phyloP scores from a whole-genome alignment of 768 basidiomycete species.

The Boletus rubropictus region DNA sequence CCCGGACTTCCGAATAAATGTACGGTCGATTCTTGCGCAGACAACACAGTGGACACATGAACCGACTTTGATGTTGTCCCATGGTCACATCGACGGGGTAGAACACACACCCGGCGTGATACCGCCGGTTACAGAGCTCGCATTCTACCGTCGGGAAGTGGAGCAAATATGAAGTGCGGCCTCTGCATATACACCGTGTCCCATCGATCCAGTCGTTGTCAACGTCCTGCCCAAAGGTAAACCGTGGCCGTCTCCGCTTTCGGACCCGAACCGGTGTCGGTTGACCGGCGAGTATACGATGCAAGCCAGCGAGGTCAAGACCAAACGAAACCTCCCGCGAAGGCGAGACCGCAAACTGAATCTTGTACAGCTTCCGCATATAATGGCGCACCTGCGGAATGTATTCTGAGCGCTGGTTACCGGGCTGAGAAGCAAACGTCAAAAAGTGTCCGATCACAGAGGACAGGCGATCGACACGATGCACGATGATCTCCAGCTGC shows the following conservation, averaged over 20 bases:
- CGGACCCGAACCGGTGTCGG: slow-evolving; percentile 43
- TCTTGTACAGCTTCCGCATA: slow-evolving; percentile 86
- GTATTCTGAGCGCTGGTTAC: slow-evolving; percentile 70
- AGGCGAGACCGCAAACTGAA: slow-evolving; percentile 83
- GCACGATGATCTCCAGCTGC: slow-evolving; percentile 73
- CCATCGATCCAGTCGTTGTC: slow-evolving; percentile 70
- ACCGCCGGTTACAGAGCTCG: slow-evolving; percentile 56
- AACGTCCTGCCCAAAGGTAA: slow-evolving; percentile 71
- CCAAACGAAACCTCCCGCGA: slow-evolving; percentile 78
- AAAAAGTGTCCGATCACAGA: slow-evolving; percentile 76
- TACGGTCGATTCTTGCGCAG: slow-evolving; percentile 68
- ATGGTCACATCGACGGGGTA: slow-evolving; percentile 45
- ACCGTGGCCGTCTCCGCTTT: slow-evolving; percentile 57
- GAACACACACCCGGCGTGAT: slow-evolving; percentile 75
- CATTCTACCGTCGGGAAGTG: slow-evolving; percentile 63
- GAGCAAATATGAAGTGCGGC: slow-evolving; percentile 54
- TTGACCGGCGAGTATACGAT: slow-evolving; percentile 71
- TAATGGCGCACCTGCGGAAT: slow-evolving; percentile 83
- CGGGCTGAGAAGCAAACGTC: slow-evolving; percentile 59
- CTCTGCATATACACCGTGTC: slow-evolving; percentile 78
- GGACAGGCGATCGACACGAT: slow-evolving; percentile 71
- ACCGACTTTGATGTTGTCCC: slow-evolving; percentile 35
- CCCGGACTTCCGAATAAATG: slow-evolving; percentile 70
- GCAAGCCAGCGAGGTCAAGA: slow-evolving; percentile 74
- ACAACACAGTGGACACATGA: slow-evolving; percentile 74